Evolutionary conservation across 2,329 filamentous ascomycete genomes (phyloP).

Genomic region (Cladophialophora yegresii): DNA sequence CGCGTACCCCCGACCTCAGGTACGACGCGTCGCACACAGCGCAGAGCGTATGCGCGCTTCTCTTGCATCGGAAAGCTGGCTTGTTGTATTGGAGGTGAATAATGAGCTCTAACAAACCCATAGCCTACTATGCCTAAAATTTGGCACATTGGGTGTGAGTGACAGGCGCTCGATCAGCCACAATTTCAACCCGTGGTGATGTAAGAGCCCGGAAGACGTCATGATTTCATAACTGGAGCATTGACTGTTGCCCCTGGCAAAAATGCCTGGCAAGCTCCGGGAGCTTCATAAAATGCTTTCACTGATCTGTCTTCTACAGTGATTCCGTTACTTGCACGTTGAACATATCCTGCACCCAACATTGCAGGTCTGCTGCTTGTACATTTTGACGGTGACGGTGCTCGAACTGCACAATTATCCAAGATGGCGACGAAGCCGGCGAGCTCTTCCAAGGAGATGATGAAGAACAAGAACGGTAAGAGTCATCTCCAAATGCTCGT

Average conservation of each 20-base stretch:
- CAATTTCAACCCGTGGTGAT: slow-evolving; percentile 1
- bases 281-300: neutral
- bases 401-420: neutral
- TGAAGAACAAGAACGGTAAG: slow-evolving; percentile 36
- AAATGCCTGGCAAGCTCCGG: slow-evolving; percentile 6
- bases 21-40: neutral
- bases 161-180: neutral
- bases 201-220: slow-evolving; percentile 14
- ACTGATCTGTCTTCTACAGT: neutral
- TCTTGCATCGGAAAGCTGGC: neutral
- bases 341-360: slow-evolving; percentile 1
- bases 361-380: neutral
- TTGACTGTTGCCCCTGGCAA: neutral
- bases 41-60: neutral
- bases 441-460: slow-evolving; percentile 31
- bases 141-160: neutral
- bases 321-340: neutral
- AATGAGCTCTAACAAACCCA: neutral
- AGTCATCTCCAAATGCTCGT: neutral
- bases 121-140: neutral
- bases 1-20: neutral
- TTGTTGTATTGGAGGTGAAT: neutral
- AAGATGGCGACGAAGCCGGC: slow-evolving; percentile 21
- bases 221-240: slow-evolving; percentile 8
- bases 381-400: neutral